Conservation (phyloP, 306 rosid genomes). For the Lithocarpus polystachyus region DNA sequence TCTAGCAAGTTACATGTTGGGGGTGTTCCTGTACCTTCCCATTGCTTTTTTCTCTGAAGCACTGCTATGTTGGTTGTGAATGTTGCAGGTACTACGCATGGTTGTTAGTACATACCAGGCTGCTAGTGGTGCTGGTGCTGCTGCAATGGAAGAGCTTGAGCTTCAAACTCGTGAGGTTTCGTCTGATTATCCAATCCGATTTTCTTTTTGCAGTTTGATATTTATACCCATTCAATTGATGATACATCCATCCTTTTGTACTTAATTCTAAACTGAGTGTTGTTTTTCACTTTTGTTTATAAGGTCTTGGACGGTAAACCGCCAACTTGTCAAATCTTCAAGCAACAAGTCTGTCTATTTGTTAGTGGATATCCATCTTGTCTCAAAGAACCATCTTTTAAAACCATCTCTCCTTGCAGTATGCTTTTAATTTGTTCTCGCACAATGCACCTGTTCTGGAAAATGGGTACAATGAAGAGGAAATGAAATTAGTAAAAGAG, state of each 20-base stretch:
- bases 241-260: neutral
- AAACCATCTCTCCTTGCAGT: conserved; percentile 52
- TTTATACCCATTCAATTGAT: neutral
- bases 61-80: conserved; percentile 3
- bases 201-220: neutral
- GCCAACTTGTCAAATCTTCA: conserved; percentile 79
- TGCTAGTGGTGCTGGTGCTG: conserved; percentile 99
- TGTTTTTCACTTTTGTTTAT: conserved; percentile 10
- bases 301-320: conserved; percentile 82
- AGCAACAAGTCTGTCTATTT: conserved; percentile 61
- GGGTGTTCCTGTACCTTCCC: neutral
- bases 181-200: neutral
- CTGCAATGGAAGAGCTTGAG: conserved; percentile 97
- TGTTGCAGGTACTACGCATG: conserved; percentile 79
- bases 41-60: neutral
- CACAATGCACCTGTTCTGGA: conserved; percentile 80
- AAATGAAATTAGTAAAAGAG: conserved; percentile 94
- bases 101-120: conserved; percentile 98
- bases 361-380: neutral
- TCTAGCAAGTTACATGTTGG: neutral
- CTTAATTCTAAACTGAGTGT: conserved; percentile 3
- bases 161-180: conserved; percentile 91
- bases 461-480: conserved; percentile 97
- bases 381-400: conserved; percentile 13
- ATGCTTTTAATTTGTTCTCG: conserved; percentile 92